Base-by-base conservation (phyloP, 345 rosid genomes). In the Hirschfeldia incana region DNA sequence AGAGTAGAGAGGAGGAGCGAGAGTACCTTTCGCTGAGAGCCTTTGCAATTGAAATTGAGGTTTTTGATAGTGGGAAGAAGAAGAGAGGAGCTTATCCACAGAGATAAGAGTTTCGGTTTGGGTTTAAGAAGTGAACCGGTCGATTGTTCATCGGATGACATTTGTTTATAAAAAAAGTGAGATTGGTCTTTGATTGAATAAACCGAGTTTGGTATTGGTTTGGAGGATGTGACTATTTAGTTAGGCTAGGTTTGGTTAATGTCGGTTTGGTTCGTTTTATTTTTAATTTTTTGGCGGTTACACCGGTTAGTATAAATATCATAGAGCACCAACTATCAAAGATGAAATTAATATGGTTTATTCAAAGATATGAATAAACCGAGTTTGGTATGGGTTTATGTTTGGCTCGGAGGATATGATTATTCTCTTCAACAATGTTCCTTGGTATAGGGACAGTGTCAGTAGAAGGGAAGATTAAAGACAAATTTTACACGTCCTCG, bases 401-500 rank as follows among this genome's bases (percentile, higher is more conserved):
- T 13, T 49, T 49, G 16, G 55, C 55, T 49, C 55, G 55, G 55
- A 46, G 2, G 16, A 46, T 13, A 46, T 46, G 55, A 44, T 4
- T 44, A 44, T 44, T 70, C 32, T 64, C 32, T 60, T 76, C 9
- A 33, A 64, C 29, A 1, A 75, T 64, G 34, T 71, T 83, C 29
- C 44, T 15, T 77, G 46, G 15, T 67, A 61, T 83, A 90, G 97
- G 92, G 72, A 85, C 85, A 80, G 37, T 68, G 44, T 75, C 86
- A 9, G 86, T 84, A 16, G 98, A 92, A 83, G 98, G 98, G 46
- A 92, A 87, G 83, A 89, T 92, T 66, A 78, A 82, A 42, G 84
- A 90, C 84, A 92, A 92, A 73, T 92, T 94, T 82, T 93, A 92
- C 80, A 87, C 90, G 93, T 82, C 97, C 92, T 33, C 89, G 88